A percentile compares a stretch with the other conserved stretches of the same genome.
These are phyloP conservation scores for Arachnomyces sp. DNA, from an alignment of 2,329 filamentous ascomycete species.

Conservation along the genomic window DNA sequence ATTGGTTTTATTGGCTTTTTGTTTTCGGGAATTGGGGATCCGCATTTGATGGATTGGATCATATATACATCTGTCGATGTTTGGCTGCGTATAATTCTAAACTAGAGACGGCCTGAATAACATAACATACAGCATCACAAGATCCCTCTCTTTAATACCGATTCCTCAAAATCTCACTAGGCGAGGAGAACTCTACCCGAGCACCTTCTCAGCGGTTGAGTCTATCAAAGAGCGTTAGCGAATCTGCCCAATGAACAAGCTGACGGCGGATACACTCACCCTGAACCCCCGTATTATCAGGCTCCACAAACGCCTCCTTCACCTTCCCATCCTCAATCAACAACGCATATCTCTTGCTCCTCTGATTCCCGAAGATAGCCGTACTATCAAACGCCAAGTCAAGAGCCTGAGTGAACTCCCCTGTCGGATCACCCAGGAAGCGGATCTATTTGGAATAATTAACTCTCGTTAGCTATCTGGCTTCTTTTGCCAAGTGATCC, in stretches of 20 bases:
- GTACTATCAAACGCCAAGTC: conserved; percentile 74
- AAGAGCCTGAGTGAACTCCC: conserved; percentile 71
- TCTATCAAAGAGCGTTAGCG: conserved; percentile 25
- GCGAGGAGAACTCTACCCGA: conserved; percentile 25
- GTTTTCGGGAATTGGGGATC: conserved; percentile 3
- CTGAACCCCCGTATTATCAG: conserved; percentile 75
- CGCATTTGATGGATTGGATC: conserved; percentile 1
- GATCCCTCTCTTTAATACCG: too few species aligned
- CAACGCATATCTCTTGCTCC: conserved; percentile 82
- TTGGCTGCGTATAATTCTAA: too few species aligned
- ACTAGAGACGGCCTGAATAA: too few species aligned
- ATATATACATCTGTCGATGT: too few species aligned
- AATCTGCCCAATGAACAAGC: conserved; percentile 1
- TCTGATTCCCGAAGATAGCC: conserved; percentile 69
- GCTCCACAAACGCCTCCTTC: conserved; percentile 71
- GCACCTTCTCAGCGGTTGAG: conserved; percentile 42
- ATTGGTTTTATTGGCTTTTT: conserved; percentile 2
- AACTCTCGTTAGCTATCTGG: not conserved
- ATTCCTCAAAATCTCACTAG: too few species aligned
- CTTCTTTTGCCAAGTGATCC: not conserved
- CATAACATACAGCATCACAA: too few species aligned
- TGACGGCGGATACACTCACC: conserved; percentile 41
- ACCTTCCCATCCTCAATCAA: conserved; percentile 79
- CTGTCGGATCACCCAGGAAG: conserved; percentile 75
- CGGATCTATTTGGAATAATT: conserved; percentile 53